A percentile compares a stretch with the other conserved stretches of the same genome.
These are phyloP conservation scores for Haplosporangium gracile DNA, from an alignment of 192 early-diverging fungal species.

Conservation along the genomic window DNA sequence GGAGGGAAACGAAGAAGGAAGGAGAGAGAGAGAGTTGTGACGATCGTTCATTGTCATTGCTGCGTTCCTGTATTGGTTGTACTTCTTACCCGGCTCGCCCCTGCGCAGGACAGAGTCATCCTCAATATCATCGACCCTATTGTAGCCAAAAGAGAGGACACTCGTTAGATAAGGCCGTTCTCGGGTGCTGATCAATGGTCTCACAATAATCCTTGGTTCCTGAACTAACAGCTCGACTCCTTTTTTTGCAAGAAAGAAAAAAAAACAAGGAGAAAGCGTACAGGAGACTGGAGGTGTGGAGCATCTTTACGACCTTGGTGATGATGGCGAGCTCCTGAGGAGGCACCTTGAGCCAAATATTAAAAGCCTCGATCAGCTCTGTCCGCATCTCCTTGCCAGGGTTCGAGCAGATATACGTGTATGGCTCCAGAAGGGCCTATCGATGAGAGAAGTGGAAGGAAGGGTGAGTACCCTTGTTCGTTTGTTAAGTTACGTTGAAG, in stretches of 20 bases:
- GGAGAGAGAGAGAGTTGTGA: neutral
- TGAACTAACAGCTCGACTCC: neutral
- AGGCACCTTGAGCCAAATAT: constrained; percentile 88
- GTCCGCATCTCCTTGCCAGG: constrained; percentile 96
- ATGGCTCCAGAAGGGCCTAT: constrained; percentile 94
- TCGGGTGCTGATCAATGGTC: neutral
- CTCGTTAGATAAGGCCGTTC: neutral
- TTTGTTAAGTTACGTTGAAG: neutral
- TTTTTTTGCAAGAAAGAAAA: neutral
- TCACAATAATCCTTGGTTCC: neutral
- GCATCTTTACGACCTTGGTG: constrained; percentile 89
- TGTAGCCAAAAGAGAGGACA: neutral
- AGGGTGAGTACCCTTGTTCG: too few relatives aligned
- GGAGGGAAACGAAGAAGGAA: neutral
- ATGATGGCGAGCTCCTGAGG: constrained; percentile 76
- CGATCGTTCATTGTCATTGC: neutral
- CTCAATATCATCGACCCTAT: constrained; percentile 96
- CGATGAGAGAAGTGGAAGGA: neutral
- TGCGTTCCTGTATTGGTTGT: constrained; percentile 20
- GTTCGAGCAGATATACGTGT: constrained; percentile 84
- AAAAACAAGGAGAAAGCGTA: constrained; percentile 51
- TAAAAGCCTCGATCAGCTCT: constrained; percentile 93
- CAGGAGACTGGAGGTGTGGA: constrained; percentile 95
- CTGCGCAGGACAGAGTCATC: constrained; percentile 91
- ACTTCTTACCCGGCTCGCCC: constrained; percentile 75